Conservation (phyloP, 306 rosid species). For the Fragaria vesca region DNA sequence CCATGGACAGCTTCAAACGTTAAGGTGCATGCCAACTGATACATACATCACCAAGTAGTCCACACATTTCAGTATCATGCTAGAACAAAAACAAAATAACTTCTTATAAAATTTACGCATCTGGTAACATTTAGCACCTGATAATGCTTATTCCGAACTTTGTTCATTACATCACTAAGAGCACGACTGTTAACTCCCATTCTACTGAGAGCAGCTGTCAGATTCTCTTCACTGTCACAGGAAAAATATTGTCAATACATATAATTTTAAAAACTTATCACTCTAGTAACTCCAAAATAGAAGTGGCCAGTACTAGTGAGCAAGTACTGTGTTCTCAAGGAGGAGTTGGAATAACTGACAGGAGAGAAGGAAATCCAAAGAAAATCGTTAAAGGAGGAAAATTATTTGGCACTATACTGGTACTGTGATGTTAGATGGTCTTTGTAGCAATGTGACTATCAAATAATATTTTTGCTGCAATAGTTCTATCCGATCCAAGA, state of each 20-base stretch:
- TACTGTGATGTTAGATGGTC: background rate
- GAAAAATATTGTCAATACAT: constrained; percentile 4
- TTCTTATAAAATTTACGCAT: constrained; percentile 21
- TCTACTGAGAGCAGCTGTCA: constrained; percentile 80
- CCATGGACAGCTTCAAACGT: constrained; percentile 87
- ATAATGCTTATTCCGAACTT: constrained; percentile 85
- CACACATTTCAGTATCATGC: constrained; percentile 20
- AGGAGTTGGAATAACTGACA: background rate
- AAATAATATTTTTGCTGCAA: background rate
- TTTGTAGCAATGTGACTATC: constrained; percentile 9
- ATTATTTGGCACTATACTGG: background rate
- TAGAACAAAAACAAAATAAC: constrained; percentile 13
- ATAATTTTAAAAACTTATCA: background rate
- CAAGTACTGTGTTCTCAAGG: constrained; percentile 7
- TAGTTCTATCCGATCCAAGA: background rate
- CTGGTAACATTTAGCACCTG: constrained; percentile 48
- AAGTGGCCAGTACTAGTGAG: background rate
- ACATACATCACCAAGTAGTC: constrained; percentile 30
- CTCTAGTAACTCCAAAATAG: background rate
- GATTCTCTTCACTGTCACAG: constrained; percentile 71
- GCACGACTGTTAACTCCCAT: constrained; percentile 79
- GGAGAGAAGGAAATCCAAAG: background rate
- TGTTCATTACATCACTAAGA: constrained; percentile 71
- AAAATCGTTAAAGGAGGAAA: background rate
- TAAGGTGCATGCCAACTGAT: constrained; percentile 93